Conservation (phyloP, 139 green algal species). For the Picochlorum sp. region DNA sequence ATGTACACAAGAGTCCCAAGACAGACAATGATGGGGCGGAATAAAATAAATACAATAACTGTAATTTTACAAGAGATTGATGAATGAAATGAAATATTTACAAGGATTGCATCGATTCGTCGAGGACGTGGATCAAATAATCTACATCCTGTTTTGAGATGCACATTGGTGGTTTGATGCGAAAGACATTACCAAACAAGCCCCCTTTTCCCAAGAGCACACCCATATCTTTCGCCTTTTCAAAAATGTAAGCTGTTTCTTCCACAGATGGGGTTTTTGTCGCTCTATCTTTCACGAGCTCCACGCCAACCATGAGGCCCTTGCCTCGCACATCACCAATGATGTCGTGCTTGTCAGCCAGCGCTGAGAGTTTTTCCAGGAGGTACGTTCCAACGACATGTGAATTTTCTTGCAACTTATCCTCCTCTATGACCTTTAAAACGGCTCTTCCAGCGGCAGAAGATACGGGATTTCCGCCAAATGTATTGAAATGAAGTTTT, state of each 20-base stretch:
- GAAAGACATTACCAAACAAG: conserved; percentile 91
- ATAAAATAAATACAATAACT: not conserved
- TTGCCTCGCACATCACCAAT: conserved; percentile 87
- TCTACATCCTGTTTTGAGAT: conserved; percentile 75
- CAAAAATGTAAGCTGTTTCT: conserved; percentile 70
- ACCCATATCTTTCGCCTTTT: conserved; percentile 84
- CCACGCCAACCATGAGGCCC: conserved; percentile 93
- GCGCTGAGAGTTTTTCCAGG: conserved; percentile 31
- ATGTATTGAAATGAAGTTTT: conserved; percentile 97
- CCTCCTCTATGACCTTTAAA: conserved; percentile 60
- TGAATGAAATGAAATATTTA: conserved; percentile 19
- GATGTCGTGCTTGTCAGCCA: conserved; percentile 71
- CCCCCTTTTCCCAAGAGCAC: conserved; percentile 94
- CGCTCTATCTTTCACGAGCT: conserved; percentile 83
- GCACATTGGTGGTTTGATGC: conserved; percentile 99
- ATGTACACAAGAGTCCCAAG: not conserved
- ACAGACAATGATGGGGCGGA: not conserved
- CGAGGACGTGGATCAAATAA: conserved; percentile 78
- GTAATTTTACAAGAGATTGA: not conserved
- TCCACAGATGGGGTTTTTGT: conserved; percentile 81
- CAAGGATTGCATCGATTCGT: conserved; percentile 46
- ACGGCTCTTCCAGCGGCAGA: conserved; percentile 68
- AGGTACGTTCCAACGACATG: conserved; percentile 58
- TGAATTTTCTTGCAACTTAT: conserved; percentile 63
- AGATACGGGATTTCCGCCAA: conserved; percentile 91